These are phyloP conservation scores for Teratosphaeria destructans DNA, from an alignment of 2,329 filamentous ascomycete genomes.

Conservation along the genomic window DNA sequence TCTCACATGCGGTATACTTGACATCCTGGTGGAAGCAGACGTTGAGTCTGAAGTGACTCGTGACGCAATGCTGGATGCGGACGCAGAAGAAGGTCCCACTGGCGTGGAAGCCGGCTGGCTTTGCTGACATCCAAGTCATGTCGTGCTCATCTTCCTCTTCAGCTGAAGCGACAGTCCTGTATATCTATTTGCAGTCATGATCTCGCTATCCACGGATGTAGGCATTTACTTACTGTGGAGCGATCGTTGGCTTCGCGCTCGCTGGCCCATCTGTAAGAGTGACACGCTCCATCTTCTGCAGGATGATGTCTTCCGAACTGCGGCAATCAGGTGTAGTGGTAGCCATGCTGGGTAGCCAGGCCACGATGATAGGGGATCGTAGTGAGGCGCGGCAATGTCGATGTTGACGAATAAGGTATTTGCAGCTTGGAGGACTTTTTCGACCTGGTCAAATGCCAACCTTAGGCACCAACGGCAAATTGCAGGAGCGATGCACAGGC, in stretches of 20 bases:
- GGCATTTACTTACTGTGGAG: background rate
- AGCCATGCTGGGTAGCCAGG: background rate
- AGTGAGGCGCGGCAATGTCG: background rate
- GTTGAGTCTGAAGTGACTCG: background rate
- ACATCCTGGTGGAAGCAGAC: background rate
- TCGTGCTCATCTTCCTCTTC: background rate
- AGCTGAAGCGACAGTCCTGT: background rate
- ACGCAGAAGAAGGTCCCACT: background rate
- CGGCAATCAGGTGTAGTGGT: background rate
- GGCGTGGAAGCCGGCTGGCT: background rate
- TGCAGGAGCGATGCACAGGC: background rate
- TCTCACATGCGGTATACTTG: background rate
- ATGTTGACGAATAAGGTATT: background rate
- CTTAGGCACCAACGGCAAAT: background rate
- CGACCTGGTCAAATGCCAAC: background rate
- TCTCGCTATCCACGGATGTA: background rate
- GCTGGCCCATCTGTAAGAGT: background rate
- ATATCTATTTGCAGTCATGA: background rate
- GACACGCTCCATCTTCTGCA: background rate
- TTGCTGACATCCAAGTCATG: background rate
- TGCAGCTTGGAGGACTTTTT: background rate
- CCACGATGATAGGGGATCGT: background rate
- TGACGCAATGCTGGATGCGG: background rate
- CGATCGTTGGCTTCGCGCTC: background rate
- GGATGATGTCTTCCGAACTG: background rate